A percentile compares a stretch with the other conserved stretches of the same genome.
Conservation (phyloP, 192 early-diverging fungal species). For the Pilaira anomala region DNA sequence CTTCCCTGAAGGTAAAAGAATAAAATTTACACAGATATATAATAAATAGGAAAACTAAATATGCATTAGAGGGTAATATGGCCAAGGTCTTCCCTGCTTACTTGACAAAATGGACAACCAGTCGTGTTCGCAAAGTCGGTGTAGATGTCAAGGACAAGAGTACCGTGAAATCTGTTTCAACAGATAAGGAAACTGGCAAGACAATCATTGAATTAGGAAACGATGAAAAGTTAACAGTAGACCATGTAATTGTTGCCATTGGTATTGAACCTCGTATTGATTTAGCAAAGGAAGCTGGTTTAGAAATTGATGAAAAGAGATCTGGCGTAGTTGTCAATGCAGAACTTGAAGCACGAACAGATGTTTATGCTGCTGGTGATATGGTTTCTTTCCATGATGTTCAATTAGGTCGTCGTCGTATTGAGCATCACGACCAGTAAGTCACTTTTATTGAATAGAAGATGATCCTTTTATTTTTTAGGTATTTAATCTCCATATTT, state of each 20-base stretch:
- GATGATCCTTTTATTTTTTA: not conserved
- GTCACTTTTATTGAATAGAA: not conserved
- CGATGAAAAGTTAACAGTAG: conserved; percentile 42
- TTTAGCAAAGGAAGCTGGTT: conserved; percentile 53
- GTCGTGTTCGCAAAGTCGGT: conserved; percentile 45
- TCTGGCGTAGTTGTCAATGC: conserved; percentile 65
- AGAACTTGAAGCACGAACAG: conserved; percentile 57
- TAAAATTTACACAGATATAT: not conserved
- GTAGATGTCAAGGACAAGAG: conserved; percentile 48
- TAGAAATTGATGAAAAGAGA: conserved; percentile 57
- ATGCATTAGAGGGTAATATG: conserved; percentile 50
- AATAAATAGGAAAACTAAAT: not conserved
- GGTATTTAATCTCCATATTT: too few species aligned
- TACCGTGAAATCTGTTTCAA: conserved; percentile 35
- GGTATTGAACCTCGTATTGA: conserved; percentile 60
- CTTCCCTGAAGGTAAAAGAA: conserved; percentile 50
- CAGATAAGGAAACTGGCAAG: conserved; percentile 28
- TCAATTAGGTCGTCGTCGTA: conserved; percentile 59
- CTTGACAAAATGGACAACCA: conserved; percentile 61
- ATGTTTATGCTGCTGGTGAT: conserved; percentile 66
- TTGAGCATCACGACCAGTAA: conserved; percentile 64
- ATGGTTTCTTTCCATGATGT: conserved; percentile 63
- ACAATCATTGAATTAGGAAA: conserved; percentile 42
- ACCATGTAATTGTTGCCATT: conserved; percentile 60
- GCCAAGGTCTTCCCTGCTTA: conserved; percentile 57